Evolutionary conservation across 2,329 filamentous ascomycete genomes (phyloP), one percentile per base, ranked within the genome.

Genomic region (Truncatella angustata): DNA sequence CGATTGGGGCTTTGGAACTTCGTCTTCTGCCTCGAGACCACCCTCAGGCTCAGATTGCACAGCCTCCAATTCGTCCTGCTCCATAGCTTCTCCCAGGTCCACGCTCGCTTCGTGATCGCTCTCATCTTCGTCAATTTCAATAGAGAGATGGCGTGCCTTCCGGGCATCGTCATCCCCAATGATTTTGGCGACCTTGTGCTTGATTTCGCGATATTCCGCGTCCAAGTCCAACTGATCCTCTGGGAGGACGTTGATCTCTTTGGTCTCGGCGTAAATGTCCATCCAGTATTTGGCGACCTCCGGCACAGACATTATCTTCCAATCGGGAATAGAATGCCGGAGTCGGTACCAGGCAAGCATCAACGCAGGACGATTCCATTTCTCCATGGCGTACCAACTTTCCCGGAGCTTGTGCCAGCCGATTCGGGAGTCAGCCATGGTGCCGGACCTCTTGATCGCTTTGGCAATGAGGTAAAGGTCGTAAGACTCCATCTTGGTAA

Each of bases 311-410:
- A 62, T 52, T 7, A 55, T 57, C 18, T 52, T 53, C 57, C 57
- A 62, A 34, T 62, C 58, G 1, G 60, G 51, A 3, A 67, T 34
- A 2, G 58, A 52, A 26, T 50, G 48, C 36, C 56, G 59, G 9
- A 68, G 52, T 5, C 66, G 63, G 44, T 57, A 58, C 64, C 64
- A 68, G n/a, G 58, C 61, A 3, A 68, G 18, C 54, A 67, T 64
- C 0, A 67, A 32, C 9, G 60, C 56, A 7, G 63, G 56, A 4
- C 64, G 58, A 0, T 56, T 50, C 60, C 61, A 67, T 30, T 36
- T 30, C 11, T 53, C 51, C 7, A 47, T 28, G 11, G 37, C 46
- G 49, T 28, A 59, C 21, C 24, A 40, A 11, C 12, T 16, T 23
- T 23, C 10, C 51, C 37, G 35, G 18, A 68, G 35, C 39, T 60